Base-by-base conservation (phyloP, 73 alveolate species). In the Breviolum minutum region DNA sequence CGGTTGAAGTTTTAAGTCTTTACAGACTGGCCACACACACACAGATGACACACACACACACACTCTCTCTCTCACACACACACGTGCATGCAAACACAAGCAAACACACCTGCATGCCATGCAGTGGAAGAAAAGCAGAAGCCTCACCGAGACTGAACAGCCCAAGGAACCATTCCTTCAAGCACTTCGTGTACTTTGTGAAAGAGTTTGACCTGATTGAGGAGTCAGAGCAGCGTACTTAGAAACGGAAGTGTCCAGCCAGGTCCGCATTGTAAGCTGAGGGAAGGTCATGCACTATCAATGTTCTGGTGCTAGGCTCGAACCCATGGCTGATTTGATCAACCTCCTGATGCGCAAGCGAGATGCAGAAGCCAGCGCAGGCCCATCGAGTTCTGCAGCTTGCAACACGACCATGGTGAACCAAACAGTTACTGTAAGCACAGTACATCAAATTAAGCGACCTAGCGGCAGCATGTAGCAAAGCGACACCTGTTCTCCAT, bases 121-220 rank as follows among this genome's bases (percentile, higher is more conserved):
- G 3, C 83, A 73, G 24, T 26, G 32, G 24, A 11, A 29, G 27
- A 10, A 71, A 26, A 71, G 32, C 82, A 26, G 24, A 29, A 26
- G 83, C 83, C 13, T 73, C 26, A 29, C 83, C 0, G 40, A 70
- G 17, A 40, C 54, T 40, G 54, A 40, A 40, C 54, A 40, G 54
- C 16, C 9, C 84, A 19, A 90, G 96, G 96, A 93, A 93, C 92
- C 98, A 93, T 68, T 93, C 98, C 87, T 93, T 93, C 91, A 74
- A 93, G 83, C 92, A 93, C 69, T 93, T 93, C 69, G 91, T 93
- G 48, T 76, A 74, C 71, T 93, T 93, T 60, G 98, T 77, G 54
- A 93, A 93, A 32, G 98, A 93, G 92, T 93, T 93, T 76, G 98
- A 93, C 92, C 62, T 93, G 92, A 80, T 93, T n/a, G 98, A 74